These are phyloP conservation scores for Cyclotella cryptica DNA, from an alignment of 108 stramenopile species.

Conservation along the genomic window DNA sequence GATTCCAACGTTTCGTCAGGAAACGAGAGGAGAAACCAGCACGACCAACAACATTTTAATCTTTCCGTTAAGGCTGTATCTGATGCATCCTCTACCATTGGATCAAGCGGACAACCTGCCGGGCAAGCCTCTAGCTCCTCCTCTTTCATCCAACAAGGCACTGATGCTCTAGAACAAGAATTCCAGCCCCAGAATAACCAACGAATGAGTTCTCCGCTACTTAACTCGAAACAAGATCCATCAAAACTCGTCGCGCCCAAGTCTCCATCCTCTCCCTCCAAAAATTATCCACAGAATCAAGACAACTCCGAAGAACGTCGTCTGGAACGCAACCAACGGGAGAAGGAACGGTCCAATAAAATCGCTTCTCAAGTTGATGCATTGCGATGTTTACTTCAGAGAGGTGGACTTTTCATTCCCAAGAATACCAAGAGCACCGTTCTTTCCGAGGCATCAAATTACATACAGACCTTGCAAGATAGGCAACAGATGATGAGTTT, in stretches of 20 bases:
- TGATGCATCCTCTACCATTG: constrained; percentile 18
- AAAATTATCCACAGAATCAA: constrained; percentile 1
- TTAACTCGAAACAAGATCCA: not conserved
- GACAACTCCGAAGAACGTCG: constrained; percentile 34
- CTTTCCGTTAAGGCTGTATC: constrained; percentile 21
- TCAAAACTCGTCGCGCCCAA: not conserved
- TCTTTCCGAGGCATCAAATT: constrained; percentile 51
- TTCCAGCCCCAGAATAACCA: not conserved
- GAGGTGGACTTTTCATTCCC: constrained; percentile 51
- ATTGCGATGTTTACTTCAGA: constrained; percentile 44
- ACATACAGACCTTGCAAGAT: constrained; percentile 52
- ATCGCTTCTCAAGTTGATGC: constrained; percentile 50
- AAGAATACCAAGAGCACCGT: constrained; percentile 56
- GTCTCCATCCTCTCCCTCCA: constrained; percentile 27
- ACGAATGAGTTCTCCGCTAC: not conserved
- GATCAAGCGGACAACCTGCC: constrained; percentile 14
- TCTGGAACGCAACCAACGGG: constrained; percentile 51
- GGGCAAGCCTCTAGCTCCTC: constrained; percentile 20
- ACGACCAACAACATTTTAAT: not conserved
- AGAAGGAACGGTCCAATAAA: constrained; percentile 51
- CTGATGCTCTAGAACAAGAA: not conserved
- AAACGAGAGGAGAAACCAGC: not conserved
- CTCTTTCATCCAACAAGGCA: not conserved
- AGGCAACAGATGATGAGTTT: constrained; percentile 43
- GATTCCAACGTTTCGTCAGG: not conserved